Evolutionary conservation across 345 rosid genomes (phyloP).

Genomic region (Geranium brycei): DNA sequence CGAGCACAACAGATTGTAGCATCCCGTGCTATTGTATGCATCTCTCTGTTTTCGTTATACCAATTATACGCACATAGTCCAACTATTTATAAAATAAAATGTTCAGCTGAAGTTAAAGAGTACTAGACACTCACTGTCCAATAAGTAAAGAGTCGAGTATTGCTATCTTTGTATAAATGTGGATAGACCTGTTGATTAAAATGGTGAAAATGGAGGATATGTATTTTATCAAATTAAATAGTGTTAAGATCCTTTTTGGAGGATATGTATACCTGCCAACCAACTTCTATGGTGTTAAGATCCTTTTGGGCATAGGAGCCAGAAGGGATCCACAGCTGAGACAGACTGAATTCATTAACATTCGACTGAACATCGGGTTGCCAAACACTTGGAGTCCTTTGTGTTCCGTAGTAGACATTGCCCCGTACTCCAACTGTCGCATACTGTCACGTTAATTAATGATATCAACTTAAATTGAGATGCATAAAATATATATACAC

Average conservation of each 20-base stretch:
- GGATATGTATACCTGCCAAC: background rate
- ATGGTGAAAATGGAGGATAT: background rate
- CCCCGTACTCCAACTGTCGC: background rate
- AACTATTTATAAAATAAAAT: too few relatives aligned
- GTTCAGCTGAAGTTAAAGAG: too few relatives aligned
- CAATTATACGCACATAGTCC: too few relatives aligned
- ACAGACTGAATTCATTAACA: background rate
- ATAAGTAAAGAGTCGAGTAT: conserved; percentile 12
- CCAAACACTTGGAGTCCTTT: conserved; percentile 3
- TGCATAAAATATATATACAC: too few relatives aligned
- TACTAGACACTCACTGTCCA: conserved; percentile 33
- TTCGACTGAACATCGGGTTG: background rate
- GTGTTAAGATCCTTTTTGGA: too few relatives aligned
- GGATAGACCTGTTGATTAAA: background rate
- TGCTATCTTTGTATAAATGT: background rate
- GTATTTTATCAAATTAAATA: background rate
- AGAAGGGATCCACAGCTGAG: conserved; percentile 4
- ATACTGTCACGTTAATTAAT: too few relatives aligned
- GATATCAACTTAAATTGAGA: too few relatives aligned
- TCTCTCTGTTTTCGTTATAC: conserved; percentile 17
- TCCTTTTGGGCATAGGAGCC: background rate
- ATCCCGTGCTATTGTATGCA: conserved; percentile 12
- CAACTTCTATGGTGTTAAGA: background rate
- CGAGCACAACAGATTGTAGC: conserved; percentile 22
- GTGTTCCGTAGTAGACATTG: conserved; percentile 2